A percentile compares a stretch with the other conserved stretches of the same genome.
Evolutionary conservation across 148 eudicot genomes (phyloP).

Genomic region (Rhododendron griersonianum): DNA sequence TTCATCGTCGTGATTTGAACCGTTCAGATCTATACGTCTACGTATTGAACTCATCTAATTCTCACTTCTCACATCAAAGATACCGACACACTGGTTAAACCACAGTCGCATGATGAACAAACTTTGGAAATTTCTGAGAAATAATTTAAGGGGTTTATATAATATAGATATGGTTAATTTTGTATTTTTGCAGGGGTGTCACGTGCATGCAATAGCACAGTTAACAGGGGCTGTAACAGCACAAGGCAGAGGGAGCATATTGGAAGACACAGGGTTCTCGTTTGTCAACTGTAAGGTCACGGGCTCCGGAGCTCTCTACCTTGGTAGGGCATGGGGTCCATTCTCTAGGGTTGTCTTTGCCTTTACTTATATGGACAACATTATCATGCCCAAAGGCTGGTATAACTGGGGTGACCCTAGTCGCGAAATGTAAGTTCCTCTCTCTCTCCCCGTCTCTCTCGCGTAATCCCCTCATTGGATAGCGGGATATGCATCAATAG

Average conservation of each 20-base stretch:
- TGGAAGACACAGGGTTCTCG: conserved; percentile 86
- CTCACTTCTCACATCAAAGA: not conserved
- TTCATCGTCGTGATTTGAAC: not conserved
- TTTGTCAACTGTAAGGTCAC: conserved; percentile 81
- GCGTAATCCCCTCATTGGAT: too few relatives aligned
- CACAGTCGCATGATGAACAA: not conserved
- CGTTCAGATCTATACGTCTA: too few relatives aligned
- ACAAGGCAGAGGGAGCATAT: conserved; percentile 67
- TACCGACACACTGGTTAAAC: not conserved
- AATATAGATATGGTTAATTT: not conserved
- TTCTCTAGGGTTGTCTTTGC: conserved; percentile 88
- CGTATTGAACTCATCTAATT: not conserved
- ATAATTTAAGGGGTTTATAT: not conserved
- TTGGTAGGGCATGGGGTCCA: conserved; percentile 94
- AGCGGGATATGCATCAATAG: too few relatives aligned
- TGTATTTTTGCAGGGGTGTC: conserved; percentile 45
- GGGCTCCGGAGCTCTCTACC: conserved; percentile 78
- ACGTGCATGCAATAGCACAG: conserved; percentile 72
- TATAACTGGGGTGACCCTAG: conserved; percentile 81
- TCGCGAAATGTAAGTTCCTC: conserved; percentile 59
- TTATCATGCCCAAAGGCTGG: conserved; percentile 88
- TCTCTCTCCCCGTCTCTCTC: not conserved
- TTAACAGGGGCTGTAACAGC: conserved; percentile 79
- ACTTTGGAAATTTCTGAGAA: not conserved
- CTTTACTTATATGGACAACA: conserved; percentile 81